These are phyloP conservation scores for Excoecaria agallocha DNA, from an alignment of 345 rosid species.

Conservation along the genomic window DNA sequence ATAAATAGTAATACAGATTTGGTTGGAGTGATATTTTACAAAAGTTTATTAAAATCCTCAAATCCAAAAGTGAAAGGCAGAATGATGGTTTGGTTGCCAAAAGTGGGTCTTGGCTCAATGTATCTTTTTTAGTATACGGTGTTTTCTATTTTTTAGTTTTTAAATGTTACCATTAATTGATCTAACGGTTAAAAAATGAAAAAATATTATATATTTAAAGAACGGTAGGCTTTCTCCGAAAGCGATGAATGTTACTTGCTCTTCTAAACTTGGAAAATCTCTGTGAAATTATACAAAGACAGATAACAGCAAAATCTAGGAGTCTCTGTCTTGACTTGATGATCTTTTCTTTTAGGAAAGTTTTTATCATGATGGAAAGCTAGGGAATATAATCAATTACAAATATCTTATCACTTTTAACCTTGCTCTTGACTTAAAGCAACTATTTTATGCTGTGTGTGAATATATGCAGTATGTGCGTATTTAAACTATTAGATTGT, in stretches of 20 bases:
- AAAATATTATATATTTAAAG: no score
- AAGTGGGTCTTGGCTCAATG: background rate
- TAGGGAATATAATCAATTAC: slow-evolving; percentile 23
- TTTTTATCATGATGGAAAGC: slow-evolving; percentile 20
- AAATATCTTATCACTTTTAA: slow-evolving; percentile 13
- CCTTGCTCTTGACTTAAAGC: no score
- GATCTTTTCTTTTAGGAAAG: slow-evolving; percentile 21
- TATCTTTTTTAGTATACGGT: no score
- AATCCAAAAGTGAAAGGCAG: slow-evolving; percentile 19
- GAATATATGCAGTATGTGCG: no score
- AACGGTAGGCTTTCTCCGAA: no score
- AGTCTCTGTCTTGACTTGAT: slow-evolving; percentile 21
- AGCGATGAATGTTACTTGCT: background rate
- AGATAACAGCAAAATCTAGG: slow-evolving; percentile 1
- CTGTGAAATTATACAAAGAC: background rate
- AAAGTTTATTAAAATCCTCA: slow-evolving; percentile 17
- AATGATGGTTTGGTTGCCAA: slow-evolving; percentile 12
- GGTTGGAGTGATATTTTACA: background rate
- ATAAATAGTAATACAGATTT: background rate
- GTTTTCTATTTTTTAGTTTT: no score
- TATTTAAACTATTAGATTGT: no score
- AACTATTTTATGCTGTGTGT: no score
- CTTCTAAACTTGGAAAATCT: slow-evolving; percentile 1
- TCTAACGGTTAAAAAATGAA: no score
- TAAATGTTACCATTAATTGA: no score